A percentile compares a stretch with the other conserved stretches of the same genome.
Evolutionary conservation across 2,329 filamentous ascomycete species (phyloP).

Genomic region (Aspergillus oerlinghausenensis): DNA sequence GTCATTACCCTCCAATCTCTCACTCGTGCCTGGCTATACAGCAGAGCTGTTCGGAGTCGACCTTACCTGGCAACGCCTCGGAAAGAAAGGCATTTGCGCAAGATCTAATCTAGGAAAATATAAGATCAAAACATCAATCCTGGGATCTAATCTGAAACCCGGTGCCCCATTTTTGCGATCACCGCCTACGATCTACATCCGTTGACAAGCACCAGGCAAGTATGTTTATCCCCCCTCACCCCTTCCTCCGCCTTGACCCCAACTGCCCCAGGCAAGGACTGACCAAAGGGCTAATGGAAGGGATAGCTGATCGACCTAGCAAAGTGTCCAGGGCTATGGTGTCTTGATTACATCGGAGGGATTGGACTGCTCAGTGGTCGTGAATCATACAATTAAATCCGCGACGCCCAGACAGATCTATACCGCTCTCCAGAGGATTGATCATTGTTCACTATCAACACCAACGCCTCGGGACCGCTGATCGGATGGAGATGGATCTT

Average conservation of each 20-base stretch:
- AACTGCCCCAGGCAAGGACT: conserved; percentile 16
- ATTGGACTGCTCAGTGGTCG: conserved; percentile 15
- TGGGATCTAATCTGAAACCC: conserved; percentile 1
- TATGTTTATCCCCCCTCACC: conserved; percentile 13
- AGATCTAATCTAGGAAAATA: not conserved
- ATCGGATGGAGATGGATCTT: conserved; percentile 33
- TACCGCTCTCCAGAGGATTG: not conserved
- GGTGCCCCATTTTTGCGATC: conserved; percentile 12
- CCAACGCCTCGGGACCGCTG: not conserved
- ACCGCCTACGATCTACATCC: conserved; percentile 13
- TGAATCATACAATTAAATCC: not conserved
- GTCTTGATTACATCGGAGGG: conserved; percentile 19
- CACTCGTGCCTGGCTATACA: not conserved
- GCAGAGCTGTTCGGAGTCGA: not conserved
- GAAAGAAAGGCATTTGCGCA: not conserved
- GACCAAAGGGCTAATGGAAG: conserved; percentile 17
- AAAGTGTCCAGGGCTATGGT: conserved; percentile 16
- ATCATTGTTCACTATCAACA: not conserved
- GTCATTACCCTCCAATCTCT: not conserved
- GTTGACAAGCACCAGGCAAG: conserved; percentile 15
- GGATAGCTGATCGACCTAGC: conserved; percentile 12
- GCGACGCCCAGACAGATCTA: not conserved
- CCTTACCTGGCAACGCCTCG: not conserved
- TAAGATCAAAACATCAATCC: conserved; percentile 7
- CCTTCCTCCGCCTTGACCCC: conserved; percentile 13